Conservation (phyloP, 2,329 filamentous ascomycete genomes). For the Teratosphaeria viscida region DNA sequence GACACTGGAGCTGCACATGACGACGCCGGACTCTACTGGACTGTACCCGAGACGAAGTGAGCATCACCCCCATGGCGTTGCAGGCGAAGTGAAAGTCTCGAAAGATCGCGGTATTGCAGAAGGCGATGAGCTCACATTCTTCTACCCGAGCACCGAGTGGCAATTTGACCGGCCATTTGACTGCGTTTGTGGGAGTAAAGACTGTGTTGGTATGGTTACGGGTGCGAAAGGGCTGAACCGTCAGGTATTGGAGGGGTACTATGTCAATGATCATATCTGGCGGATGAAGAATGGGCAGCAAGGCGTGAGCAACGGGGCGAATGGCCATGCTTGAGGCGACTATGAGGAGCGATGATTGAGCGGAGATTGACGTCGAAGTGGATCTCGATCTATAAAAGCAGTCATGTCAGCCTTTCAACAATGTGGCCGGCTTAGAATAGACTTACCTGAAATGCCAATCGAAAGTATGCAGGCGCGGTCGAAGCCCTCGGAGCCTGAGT, state of each 20-base stretch:
- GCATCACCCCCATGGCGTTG: conserved; percentile 3
- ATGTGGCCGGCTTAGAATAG: neutral
- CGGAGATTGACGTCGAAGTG: too few species aligned
- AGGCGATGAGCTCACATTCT: conserved; percentile 37
- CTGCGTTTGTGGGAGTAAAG: conserved; percentile 30
- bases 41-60: conserved; percentile 11
- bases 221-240: conserved; percentile 30
- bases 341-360: neutral
- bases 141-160: conserved; percentile 41
- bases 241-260: conserved; percentile 27
- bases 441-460: neutral
- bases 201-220: conserved; percentile 29
- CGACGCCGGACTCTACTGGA: conserved; percentile 14
- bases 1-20: conserved; percentile 44
- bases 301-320: neutral
- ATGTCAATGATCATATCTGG: conserved; percentile 34
- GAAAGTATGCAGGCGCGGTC: neutral
- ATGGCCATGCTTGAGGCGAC: neutral
- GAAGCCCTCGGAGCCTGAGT: neutral
- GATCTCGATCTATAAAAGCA: neutral
- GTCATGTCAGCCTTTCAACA: neutral
- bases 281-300: conserved; percentile 2
- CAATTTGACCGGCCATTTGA: conserved; percentile 36
- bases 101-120: conserved; percentile 27
- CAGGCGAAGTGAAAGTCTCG: conserved; percentile 12